Conservation (phyloP, 441 rosid species). For the Eugenia klotzschiana region DNA sequence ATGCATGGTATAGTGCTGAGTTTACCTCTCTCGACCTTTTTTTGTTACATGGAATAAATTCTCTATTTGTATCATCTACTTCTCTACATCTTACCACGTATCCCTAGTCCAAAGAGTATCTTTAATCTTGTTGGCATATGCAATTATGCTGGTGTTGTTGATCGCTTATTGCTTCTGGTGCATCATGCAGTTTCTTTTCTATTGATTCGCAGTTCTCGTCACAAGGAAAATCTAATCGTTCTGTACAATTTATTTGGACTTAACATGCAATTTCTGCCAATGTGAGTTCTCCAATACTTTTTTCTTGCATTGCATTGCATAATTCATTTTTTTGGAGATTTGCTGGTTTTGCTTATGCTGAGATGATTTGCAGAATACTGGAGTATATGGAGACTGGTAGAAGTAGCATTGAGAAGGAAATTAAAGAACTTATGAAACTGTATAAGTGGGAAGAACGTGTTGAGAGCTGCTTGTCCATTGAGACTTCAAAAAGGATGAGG, state of each 20-base stretch:
- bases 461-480: conserved; percentile 43
- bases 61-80: background rate
- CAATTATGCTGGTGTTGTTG: background rate
- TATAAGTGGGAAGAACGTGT: conserved; percentile 65
- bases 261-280: conserved; percentile 76
- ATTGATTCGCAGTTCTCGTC: conserved; percentile 33
- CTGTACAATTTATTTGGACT: conserved; percentile 82
- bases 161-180: background rate
- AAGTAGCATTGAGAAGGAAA: conserved; percentile 41
- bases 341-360: conserved; percentile 7
- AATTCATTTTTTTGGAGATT: conserved; percentile 1
- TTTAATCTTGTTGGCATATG: conserved; percentile 4
- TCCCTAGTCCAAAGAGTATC: background rate
- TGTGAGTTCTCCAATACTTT: conserved; percentile 28
- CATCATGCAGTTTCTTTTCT: background rate
- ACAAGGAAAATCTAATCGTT: conserved; percentile 44
- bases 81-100: background rate
- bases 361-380: conserved; percentile 40
- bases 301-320: background rate
- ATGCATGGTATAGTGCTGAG: background rate
- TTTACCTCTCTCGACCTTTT: background rate
- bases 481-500: conserved; percentile 47
- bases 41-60: background rate
- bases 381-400: conserved; percentile 46
- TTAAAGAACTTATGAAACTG: conserved; percentile 56